Conservation (phyloP, 192 early-diverging fungal species). For the Coemansia sp. region DNA sequence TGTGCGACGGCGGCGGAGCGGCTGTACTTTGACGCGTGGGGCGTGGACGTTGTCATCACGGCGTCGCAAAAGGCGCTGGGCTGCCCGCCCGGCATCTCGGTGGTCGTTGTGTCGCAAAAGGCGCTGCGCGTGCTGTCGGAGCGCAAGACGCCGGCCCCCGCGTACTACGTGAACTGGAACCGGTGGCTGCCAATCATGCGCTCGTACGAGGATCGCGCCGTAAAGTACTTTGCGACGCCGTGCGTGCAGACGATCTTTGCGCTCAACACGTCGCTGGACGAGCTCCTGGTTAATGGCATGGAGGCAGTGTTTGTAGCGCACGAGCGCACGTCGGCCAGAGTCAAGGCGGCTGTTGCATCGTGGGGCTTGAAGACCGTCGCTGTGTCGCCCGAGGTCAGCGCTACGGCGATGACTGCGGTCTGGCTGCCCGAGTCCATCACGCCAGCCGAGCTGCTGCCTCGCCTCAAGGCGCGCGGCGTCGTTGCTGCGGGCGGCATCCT, state of each 20-base stretch:
- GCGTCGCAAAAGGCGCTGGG: conserved; percentile 97
- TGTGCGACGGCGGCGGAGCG: conserved; percentile 95
- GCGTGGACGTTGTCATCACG: conserved; percentile 88
- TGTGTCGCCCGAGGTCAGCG: conserved; percentile 58
- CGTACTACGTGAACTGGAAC: conserved; percentile 91
- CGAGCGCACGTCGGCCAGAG: conserved; percentile 67
- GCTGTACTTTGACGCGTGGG: conserved; percentile 91
- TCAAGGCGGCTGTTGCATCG: conserved; percentile 72
- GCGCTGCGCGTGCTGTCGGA: conserved; percentile 39
- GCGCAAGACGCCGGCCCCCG: conserved; percentile 78
- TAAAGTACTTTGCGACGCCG: conserved; percentile 97
- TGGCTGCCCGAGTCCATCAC: conserved; percentile 88
- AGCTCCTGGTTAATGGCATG: conserved; percentile 71
- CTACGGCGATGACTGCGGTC: conserved; percentile 81
- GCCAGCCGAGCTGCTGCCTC: conserved; percentile 75
- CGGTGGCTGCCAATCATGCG: conserved; percentile 98
- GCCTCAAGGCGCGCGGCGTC: conserved; percentile 78
- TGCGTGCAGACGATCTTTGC: conserved; percentile 92
- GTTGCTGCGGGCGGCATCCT: conserved; percentile 94
- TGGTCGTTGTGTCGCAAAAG: conserved; percentile 81
- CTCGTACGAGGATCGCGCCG: conserved; percentile 91
- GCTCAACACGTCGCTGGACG: conserved; percentile 81
- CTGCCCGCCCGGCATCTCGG: conserved; percentile 89
- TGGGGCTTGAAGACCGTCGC: conserved; percentile 79
- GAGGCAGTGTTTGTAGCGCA: conserved; percentile 82